Evolutionary conservation across 2,329 filamentous ascomycete species (phyloP).

Genomic region (Penicillium digitatum): DNA sequence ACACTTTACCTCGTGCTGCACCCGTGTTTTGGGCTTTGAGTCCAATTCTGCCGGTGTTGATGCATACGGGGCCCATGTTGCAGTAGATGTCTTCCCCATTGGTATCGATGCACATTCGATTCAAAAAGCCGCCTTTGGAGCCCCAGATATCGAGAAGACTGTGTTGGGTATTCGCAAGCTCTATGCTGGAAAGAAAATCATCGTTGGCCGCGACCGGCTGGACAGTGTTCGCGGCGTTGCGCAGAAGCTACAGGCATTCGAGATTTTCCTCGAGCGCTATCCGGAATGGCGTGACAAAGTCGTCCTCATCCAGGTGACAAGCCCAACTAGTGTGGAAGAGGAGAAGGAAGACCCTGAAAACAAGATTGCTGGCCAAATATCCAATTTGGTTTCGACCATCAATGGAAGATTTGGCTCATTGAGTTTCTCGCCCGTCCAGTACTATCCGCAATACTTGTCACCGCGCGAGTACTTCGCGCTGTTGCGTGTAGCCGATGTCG

Average conservation of each 20-base stretch:
- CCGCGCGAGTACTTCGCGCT: constrained; percentile 92
- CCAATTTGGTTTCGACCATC: constrained; percentile 84
- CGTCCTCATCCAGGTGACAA: constrained; percentile 91
- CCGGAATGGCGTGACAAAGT: constrained; percentile 91
- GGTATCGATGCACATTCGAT: constrained; percentile 86
- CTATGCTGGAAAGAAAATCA: constrained; percentile 88
- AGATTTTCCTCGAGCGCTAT: constrained; percentile 83
- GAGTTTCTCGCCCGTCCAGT: constrained; percentile 84
- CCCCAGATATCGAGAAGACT: constrained; percentile 66
- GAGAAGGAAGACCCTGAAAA: constrained; percentile 71
- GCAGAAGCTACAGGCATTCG: constrained; percentile 94
- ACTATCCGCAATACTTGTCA: constrained; percentile 88
- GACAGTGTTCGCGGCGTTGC: constrained; percentile 89
- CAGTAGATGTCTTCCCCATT: constrained; percentile 90
- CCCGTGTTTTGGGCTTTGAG: constrained; percentile 82
- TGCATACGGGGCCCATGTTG: constrained; percentile 81
- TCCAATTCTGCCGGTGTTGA: constrained; percentile 82
- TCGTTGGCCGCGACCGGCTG: constrained; percentile 88
- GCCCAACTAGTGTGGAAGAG: constrained; percentile 74
- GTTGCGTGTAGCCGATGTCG: constrained; percentile 84
- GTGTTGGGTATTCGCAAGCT: constrained; percentile 67
- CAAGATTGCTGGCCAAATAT: constrained; percentile 82
- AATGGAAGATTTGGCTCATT: constrained; percentile 87
- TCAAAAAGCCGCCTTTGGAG: constrained; percentile 68
- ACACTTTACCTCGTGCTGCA: constrained; percentile 92